A percentile compares a stretch with the other conserved stretches of the same genome.
phyloP scores from a whole-genome alignment of 495 filamentous ascomycete species.

The Pseudevernia furfuracea region DNA sequence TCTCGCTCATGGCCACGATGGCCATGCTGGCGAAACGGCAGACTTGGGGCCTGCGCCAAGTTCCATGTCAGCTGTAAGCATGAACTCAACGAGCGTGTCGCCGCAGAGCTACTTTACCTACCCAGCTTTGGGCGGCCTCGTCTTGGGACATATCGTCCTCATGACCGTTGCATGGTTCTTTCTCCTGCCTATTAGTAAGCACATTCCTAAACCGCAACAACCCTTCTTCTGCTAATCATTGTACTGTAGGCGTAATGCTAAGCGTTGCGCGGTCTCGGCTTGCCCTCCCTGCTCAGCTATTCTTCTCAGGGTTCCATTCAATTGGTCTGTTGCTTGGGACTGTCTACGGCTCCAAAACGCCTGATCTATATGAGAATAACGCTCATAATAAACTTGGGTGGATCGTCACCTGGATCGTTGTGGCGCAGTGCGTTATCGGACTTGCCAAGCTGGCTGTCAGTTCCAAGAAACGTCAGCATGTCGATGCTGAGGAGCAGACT shows the following conservation, averaged over 20 bases:
- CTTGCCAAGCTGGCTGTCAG: conserved; percentile 50
- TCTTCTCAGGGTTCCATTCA: conserved; percentile 66
- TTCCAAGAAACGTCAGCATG: conserved; percentile 29
- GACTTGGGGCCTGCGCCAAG: conserved; percentile 9
- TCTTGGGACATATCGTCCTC: conserved; percentile 70
- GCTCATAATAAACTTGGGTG: conserved; percentile 86
- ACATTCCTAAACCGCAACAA: neutral
- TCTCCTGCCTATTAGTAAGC: conserved; percentile 70
- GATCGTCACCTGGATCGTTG: conserved; percentile 65
- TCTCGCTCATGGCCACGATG: conserved; percentile 26
- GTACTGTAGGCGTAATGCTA: conserved; percentile 68
- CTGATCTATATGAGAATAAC: conserved; percentile 83
- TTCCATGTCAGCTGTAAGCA: conserved; percentile 3
- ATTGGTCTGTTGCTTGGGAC: conserved; percentile 63
- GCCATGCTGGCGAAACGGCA: conserved; percentile 18
- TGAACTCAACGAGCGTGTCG: conserved; percentile 1
- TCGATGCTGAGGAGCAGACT: conserved; percentile 33
- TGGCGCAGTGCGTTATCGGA: conserved; percentile 60
- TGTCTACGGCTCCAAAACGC: conserved; percentile 74
- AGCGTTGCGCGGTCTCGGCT: conserved; percentile 73
- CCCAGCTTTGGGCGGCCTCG: conserved; percentile 53
- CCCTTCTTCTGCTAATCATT: neutral
- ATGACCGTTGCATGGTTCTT: conserved; percentile 81
- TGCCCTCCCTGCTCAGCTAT: conserved; percentile 62
- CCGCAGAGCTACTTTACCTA: conserved; percentile 70